A percentile compares a stretch with the other conserved stretches of the same genome.
Conservation (phyloP, 2,329 filamentous ascomycete species). For the Tolypocladium nubicola region DNA sequence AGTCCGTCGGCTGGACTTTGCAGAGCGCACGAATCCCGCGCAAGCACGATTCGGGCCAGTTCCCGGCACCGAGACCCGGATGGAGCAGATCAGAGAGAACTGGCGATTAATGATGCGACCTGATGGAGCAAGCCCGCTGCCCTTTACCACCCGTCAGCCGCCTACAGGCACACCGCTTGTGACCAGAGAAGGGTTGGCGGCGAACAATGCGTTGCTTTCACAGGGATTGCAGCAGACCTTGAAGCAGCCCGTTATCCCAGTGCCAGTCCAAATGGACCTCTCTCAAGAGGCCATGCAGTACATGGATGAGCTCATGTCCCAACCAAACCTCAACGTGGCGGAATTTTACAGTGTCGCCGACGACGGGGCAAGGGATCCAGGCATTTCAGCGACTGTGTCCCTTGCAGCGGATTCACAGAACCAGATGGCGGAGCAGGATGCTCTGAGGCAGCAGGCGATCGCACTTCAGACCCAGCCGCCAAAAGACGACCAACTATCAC, state of each 20-base stretch:
- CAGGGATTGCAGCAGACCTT: constrained; percentile 6
- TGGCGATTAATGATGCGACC: constrained; percentile 40
- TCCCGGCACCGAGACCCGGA: constrained; percentile 32
- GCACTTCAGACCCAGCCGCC: constrained; percentile 12
- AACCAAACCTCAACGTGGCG: constrained; percentile 22
- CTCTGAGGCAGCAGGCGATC: constrained; percentile 10
- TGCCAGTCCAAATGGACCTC: constrained; percentile 13
- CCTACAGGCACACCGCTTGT: not conserved
- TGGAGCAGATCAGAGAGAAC: constrained; percentile 34
- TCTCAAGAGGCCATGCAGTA: constrained; percentile 20
- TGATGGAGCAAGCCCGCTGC: constrained; percentile 12
- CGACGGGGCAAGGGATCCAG: not conserved
- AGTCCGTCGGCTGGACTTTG: constrained; percentile 36
- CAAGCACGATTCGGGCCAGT: constrained; percentile 37
- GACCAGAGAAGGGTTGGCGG: not conserved
- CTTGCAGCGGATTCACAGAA: not conserved
- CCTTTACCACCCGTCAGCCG: constrained; percentile 1
- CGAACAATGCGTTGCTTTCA: not conserved
- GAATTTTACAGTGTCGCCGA: constrained; percentile 19
- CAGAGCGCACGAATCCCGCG: constrained; percentile 32
- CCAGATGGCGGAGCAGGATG: constrained; percentile 7
- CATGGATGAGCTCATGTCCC: constrained; percentile 25
- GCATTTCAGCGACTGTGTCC: not conserved
- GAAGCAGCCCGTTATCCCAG: constrained; percentile 4
- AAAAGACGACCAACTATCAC: constrained; percentile 24